phyloP scores from a whole-genome alignment of 495 filamentous ascomycete species.

The Annulohypoxylon moriforme region DNA sequence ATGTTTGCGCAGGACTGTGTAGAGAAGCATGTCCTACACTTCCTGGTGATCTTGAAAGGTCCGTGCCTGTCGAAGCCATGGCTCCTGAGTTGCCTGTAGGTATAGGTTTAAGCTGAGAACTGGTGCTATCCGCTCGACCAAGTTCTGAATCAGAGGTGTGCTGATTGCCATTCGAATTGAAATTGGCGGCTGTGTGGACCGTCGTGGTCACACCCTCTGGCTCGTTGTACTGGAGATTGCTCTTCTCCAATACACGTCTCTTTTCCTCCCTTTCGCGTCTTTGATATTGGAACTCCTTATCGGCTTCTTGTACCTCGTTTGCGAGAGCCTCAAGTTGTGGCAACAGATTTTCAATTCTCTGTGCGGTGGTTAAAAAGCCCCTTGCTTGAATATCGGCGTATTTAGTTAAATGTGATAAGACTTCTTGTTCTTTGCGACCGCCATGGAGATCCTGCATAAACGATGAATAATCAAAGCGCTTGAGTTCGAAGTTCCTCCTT shows the following conservation, averaged over 20 bases:
- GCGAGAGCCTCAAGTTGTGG: conserved; percentile 94
- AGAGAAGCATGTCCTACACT: conserved; percentile 51
- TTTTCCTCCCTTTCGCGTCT: conserved; percentile 94
- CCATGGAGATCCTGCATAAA: conserved; percentile 99
- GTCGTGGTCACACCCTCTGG: conserved; percentile 64
- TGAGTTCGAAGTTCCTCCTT: conserved; percentile 92
- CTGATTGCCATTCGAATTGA: conserved; percentile 55
- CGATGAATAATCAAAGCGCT: conserved; percentile 97
- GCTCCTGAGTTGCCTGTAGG: conserved; percentile 46
- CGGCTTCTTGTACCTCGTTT: conserved; percentile 86
- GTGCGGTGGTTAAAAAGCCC: conserved; percentile 81
- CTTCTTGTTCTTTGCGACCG: conserved; percentile 96
- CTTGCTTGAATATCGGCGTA: conserved; percentile 92
- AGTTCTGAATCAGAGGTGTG: conserved; percentile 71
- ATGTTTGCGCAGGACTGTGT: conserved; percentile 66
- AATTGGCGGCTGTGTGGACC: conserved; percentile 31
- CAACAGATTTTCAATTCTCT: conserved; percentile 86
- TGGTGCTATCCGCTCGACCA: conserved; percentile 76
- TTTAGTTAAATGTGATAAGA: conserved; percentile 93
- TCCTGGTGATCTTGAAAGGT: conserved; percentile 59
- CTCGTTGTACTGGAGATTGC: conserved; percentile 81
- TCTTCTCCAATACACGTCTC: conserved; percentile 87
- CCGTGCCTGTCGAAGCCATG: conserved; percentile 44
- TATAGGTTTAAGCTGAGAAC: conserved; percentile 69
- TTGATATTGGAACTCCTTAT: conserved; percentile 95